A percentile compares a stretch with the other conserved stretches of the same genome.
These are phyloP conservation scores for Sphaceloma murrayae DNA, from an alignment of 2,329 filamentous ascomycete genomes.

Conservation along the genomic window DNA sequence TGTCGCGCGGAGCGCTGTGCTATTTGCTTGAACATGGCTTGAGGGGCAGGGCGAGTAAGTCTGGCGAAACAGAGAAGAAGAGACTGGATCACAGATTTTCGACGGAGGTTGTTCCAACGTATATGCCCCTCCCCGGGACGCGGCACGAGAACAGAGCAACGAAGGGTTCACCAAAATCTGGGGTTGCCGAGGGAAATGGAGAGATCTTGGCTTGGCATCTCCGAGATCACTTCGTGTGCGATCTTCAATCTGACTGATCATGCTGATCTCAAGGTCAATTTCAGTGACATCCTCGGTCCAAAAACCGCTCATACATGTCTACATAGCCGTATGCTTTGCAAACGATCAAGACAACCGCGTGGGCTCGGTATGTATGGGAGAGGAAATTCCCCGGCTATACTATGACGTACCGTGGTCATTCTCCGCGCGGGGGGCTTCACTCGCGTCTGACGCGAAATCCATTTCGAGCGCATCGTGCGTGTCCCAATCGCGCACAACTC, in stretches of 20 bases:
- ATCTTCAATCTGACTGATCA: background rate
- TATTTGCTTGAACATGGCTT: conserved; percentile 37
- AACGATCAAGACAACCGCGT: no score
- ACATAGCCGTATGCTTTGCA: background rate
- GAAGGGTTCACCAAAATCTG: conserved; percentile 3
- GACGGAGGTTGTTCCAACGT: background rate
- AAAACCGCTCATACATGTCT: background rate
- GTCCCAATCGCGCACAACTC: background rate
- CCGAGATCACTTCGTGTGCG: conserved; percentile 12
- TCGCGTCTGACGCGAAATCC: conserved; percentile 10
- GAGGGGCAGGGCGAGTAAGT: background rate
- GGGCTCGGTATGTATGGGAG: no score
- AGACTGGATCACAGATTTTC: background rate
- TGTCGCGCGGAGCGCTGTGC: conserved; percentile 33
- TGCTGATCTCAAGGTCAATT: background rate
- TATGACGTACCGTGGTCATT: no score
- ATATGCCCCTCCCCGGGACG: conserved; percentile 10
- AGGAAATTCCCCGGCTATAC: no score
- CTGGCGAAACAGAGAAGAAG: background rate
- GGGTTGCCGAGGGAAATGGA: conserved; percentile 8
- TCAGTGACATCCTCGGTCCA: background rate
- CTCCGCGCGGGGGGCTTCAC: no score
- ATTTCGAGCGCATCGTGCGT: background rate
- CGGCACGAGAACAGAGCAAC: conserved; percentile 4
- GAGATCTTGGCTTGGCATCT: conserved; percentile 14